Percentiles rank a stretch among this genome's conserved stretches.
Evolutionary conservation across 306 rosid genomes (phyloP).

Genomic region (Pterocarpus macrocarpus): DNA sequence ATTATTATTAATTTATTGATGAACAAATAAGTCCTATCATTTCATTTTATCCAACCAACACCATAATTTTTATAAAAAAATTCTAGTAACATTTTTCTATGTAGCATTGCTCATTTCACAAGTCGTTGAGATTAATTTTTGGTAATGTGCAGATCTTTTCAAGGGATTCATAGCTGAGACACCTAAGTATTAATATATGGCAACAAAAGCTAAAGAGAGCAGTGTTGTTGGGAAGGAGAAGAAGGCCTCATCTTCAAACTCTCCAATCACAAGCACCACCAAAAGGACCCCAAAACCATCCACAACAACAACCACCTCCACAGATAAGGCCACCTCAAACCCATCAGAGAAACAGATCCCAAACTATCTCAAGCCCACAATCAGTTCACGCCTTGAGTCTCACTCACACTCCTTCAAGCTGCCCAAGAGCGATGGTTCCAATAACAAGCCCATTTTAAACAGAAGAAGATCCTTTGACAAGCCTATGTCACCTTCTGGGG

Average conservation of each 20-base stretch:
- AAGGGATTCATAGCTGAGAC: background rate
- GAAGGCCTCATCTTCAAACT: conserved; percentile 45
- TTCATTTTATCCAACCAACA: no score
- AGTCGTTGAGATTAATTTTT: background rate
- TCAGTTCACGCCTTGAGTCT: conserved; percentile 63
- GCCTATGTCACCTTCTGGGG: conserved; percentile 64
- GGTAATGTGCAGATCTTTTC: conserved; percentile 20
- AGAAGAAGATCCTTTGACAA: conserved; percentile 92
- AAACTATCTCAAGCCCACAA: conserved; percentile 72
- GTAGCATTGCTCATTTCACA: no score
- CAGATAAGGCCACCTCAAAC: conserved; percentile 39
- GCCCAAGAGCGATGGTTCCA: conserved; percentile 39
- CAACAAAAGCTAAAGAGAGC: conserved; percentile 64
- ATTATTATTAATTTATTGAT: no score
- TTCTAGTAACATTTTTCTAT: no score
- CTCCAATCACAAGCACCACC: conserved; percentile 40
- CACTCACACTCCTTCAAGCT: conserved; percentile 30
- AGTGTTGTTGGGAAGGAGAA: conserved; percentile 64
- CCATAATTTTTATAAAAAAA: no score
- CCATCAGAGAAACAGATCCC: conserved; percentile 65
- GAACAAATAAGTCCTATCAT: no score
- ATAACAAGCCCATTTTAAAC: conserved; percentile 44
- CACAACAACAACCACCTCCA: conserved; percentile 10
- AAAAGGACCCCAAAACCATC: conserved; percentile 53
- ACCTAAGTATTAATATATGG: conserved; percentile 56